Conservation (phyloP, 306 rosid species). For the Astragalus membranaceus region DNA sequence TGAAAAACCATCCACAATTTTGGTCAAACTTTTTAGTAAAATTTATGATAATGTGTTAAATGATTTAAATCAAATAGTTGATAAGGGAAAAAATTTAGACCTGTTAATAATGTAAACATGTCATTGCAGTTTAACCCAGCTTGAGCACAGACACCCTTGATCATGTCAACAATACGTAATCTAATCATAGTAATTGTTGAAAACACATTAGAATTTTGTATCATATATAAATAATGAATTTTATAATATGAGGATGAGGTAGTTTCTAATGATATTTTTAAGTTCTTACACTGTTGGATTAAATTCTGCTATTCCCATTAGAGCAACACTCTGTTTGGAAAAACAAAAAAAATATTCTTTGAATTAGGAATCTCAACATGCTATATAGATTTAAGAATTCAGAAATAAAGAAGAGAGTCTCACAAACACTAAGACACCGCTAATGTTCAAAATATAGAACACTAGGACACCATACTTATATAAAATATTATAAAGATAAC, state of each 20-base stretch:
- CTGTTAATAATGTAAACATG: conserved; percentile 34
- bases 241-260: neutral
- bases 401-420: no score
- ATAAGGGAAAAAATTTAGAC: no score
- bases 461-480: no score
- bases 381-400: no score
- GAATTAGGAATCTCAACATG: neutral
- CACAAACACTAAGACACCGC: no score
- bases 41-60: neutral
- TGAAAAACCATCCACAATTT: neutral
- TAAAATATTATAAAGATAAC: no score
- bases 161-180: neutral
- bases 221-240: no score
- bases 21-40: neutral
- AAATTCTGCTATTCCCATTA: conserved; percentile 48
- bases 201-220: neutral
- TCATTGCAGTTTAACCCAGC: conserved; percentile 45
- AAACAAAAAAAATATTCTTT: neutral
- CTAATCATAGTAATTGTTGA: conserved; percentile 20
- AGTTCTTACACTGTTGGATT: conserved; percentile 52
- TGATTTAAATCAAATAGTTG: neutral
- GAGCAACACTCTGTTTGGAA: conserved; percentile 24
- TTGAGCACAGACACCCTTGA: conserved; percentile 30
- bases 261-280: no score
- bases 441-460: no score